Evolutionary conservation across 371 early-diverging fungal genomes (phyloP).

Genomic region (Gilbertella persicaria): DNA sequence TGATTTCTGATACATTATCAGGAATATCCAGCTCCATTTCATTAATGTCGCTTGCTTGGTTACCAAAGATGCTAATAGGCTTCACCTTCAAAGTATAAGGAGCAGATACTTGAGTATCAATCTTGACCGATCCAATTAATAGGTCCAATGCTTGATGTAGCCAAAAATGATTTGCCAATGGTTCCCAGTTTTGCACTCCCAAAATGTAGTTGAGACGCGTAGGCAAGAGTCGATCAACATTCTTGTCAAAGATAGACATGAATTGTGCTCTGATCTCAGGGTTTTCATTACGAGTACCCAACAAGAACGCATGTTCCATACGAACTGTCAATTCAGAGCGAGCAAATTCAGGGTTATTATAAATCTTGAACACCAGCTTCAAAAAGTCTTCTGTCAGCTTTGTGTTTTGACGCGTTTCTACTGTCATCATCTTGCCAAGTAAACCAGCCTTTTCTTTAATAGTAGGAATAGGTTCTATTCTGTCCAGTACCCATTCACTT

Average conservation of each 20-base stretch:
- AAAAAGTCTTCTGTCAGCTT: constrained; percentile 80
- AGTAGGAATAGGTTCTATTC: constrained; percentile 88
- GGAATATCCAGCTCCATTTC: constrained; percentile 32
- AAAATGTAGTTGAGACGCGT: constrained; percentile 87
- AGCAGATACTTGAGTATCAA: constrained; percentile 37
- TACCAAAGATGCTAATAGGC: constrained; percentile 46
- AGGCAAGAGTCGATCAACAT: constrained; percentile 67
- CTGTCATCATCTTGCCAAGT: constrained; percentile 86
- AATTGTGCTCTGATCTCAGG: constrained; percentile 82
- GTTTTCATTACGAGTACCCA: constrained; percentile 81
- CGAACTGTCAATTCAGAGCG: constrained; percentile 91
- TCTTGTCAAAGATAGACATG: constrained; percentile 77
- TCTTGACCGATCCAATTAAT: constrained; percentile 70
- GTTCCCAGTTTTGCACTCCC: constrained; percentile 96
- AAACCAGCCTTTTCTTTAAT: constrained; percentile 94
- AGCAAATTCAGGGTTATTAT: constrained; percentile 76
- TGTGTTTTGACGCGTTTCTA: constrained; percentile 70
- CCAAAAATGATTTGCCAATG: constrained; percentile 85
- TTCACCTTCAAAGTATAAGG: constrained; percentile 57
- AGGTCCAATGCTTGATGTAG: constrained; percentile 89
- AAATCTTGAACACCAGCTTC: constrained; percentile 84
- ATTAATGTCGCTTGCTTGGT: constrained; percentile 8
- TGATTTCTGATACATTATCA: constrained; percentile 35
- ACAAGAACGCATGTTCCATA: constrained; percentile 92
- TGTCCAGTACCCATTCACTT: constrained; percentile 85